phyloP scores from a whole-genome alignment of 1,139 yeast genomes.

The Williopsis jadinii region DNA sequence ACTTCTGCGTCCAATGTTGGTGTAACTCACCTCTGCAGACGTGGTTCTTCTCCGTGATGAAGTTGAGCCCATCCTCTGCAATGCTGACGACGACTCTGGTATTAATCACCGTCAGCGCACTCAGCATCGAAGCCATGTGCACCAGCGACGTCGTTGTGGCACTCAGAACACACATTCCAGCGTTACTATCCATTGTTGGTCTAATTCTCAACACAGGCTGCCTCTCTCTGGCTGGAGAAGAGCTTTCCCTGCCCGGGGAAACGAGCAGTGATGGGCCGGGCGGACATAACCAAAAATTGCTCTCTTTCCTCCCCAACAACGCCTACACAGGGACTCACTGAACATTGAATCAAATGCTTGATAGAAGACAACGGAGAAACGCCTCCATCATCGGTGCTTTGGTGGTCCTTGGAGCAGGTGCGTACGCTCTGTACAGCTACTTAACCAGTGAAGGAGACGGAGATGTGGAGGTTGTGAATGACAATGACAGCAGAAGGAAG shows the following conservation, averaged over 20 bases:
- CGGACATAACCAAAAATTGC: too few relatives aligned
- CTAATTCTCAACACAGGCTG: too few relatives aligned
- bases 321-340: too few relatives aligned
- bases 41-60: conserved; percentile 29
- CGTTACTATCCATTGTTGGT: too few relatives aligned
- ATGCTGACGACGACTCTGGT: conserved; percentile 23
- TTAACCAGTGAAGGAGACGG: background rate
- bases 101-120: conserved; percentile 14
- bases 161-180: conserved; percentile 9
- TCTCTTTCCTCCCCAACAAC: too few relatives aligned
- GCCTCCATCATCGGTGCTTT: conserved; percentile 3
- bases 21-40: conserved; percentile 20
- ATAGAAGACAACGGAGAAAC: conserved; percentile 4
- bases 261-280: too few relatives aligned
- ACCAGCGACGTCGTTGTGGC: conserved; percentile 20
- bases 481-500: background rate
- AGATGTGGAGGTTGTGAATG: background rate
- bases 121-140: conserved; percentile 19
- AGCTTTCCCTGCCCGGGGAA: too few relatives aligned
- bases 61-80: conserved; percentile 31
- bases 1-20: background rate
- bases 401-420: conserved; percentile 6
- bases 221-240: too few relatives aligned
- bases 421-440: conserved; percentile 8
- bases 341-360: too few relatives aligned